These are phyloP conservation scores for Alternaria hordeiaustralica DNA, from an alignment of 2,329 filamentous ascomycete species.

Conservation along the genomic window DNA sequence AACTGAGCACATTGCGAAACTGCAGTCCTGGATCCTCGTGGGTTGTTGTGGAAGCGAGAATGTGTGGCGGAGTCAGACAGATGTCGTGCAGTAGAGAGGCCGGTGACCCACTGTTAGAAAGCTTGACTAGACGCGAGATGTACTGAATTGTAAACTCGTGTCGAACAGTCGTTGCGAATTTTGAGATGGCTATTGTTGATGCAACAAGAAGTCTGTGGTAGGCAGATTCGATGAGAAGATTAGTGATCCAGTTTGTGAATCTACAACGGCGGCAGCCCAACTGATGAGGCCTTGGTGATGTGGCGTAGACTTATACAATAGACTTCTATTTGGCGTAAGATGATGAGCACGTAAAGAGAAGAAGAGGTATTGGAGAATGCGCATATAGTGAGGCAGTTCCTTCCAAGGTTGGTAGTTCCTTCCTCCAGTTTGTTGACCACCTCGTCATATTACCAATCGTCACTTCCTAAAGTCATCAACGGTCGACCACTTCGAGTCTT, in stretches of 20 bases:
- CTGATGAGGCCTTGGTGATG: not conserved
- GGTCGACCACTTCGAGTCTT: not conserved
- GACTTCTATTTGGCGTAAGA: not conserved
- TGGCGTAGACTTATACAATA: not conserved
- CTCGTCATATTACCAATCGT: not conserved
- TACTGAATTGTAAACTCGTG: not conserved
- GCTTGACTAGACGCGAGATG: not conserved
- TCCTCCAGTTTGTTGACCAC: not conserved
- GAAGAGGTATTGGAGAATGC: not conserved
- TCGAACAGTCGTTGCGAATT: not conserved
- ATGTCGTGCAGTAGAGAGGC: conserved; percentile 10
- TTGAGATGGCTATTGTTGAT: not conserved
- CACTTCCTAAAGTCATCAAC: not conserved
- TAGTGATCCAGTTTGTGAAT: not conserved
- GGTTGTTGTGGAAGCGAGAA: not conserved
- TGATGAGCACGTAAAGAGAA: not conserved
- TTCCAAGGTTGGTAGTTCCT: not conserved
- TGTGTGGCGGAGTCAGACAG: not conserved
- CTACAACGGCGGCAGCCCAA: not conserved
- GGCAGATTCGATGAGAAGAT: not conserved
- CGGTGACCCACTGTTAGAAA: not conserved
- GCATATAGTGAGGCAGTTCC: not conserved
- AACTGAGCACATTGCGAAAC: not conserved
- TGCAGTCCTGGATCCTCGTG: not conserved
- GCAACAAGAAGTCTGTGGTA: not conserved